These are phyloP conservation scores for Sugiyamaella xylanicola DNA, from an alignment of 1,139 yeast species.

Conservation along the genomic window DNA sequence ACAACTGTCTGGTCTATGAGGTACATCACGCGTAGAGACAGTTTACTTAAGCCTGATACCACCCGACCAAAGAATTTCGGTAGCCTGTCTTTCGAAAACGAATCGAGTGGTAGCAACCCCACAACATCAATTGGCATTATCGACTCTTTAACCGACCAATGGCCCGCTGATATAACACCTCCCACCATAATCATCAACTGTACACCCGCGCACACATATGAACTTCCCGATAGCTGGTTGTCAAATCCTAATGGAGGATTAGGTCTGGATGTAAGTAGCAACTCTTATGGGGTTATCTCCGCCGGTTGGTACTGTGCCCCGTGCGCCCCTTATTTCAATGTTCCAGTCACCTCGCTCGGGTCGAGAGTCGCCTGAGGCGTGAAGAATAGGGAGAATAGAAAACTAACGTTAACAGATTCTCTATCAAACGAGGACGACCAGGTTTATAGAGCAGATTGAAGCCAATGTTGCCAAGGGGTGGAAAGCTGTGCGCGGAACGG, in stretches of 20 bases:
- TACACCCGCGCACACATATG: conserved; percentile 16
- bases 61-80: conserved; percentile 25
- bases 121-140: conserved; percentile 17
- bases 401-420: conserved; percentile 7
- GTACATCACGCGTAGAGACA: conserved; percentile 16
- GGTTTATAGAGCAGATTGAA: conserved; percentile 10
- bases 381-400: no score
- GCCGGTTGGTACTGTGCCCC: no score
- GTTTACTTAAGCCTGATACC: conserved; percentile 18
- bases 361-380: no score
- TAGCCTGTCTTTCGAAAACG: conserved; percentile 22
- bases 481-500: conserved; percentile 14
- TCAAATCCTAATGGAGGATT: conserved; percentile 23
- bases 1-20: conserved; percentile 24
- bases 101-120: not conserved
- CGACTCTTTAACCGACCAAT: conserved; percentile 20
- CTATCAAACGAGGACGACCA: conserved; percentile 6
- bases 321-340: no score
- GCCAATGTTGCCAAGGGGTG: conserved; percentile 10
- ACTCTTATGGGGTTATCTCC: no score
- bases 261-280: conserved; percentile 22
- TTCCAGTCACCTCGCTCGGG: no score
- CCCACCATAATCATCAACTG: conserved; percentile 26
- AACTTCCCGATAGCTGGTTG: conserved; percentile 23
- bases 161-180: conserved; percentile 21